These are phyloP conservation scores for Termitomyces sp. DNA, from an alignment of 768 basidiomycete genomes.

Conservation along the genomic window DNA sequence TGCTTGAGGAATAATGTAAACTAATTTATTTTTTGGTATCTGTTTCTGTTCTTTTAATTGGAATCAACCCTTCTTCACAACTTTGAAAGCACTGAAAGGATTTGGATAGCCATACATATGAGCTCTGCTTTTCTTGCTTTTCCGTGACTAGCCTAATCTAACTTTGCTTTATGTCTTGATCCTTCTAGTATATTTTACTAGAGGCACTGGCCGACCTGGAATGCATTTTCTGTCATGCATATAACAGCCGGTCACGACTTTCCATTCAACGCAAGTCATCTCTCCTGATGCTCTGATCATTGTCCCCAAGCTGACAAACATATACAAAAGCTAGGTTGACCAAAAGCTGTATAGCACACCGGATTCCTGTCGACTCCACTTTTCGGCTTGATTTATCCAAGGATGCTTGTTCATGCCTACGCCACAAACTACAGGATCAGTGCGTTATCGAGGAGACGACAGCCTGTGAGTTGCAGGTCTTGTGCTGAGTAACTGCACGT, in stretches of 20 bases:
- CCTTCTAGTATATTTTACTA: no score
- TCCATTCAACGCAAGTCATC: no score
- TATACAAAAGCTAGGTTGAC: background rate
- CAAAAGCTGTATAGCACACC: conserved; percentile 7
- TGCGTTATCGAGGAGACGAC: conserved; percentile 33
- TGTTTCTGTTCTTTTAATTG: background rate
- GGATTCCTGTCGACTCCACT: no score
- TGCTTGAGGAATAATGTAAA: conserved; percentile 9
- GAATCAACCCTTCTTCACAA: background rate
- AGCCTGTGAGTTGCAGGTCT: conserved; percentile 27
- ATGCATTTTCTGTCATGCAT: no score
- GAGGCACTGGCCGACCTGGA: no score
- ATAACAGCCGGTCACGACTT: no score
- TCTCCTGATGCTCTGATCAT: no score
- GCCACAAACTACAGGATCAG: conserved; percentile 6
- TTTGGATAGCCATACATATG: background rate
- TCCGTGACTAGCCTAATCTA: no score
- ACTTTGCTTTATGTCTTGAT: no score
- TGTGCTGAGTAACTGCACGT: no score
- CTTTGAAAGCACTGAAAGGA: background rate
- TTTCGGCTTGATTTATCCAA: background rate
- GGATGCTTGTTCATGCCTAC: background rate
- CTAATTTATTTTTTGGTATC: conserved; percentile 10
- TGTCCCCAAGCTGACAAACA: no score
- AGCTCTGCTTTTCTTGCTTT: no score